phyloP scores from a whole-genome alignment of 2,329 filamentous ascomycete genomes.

The Samsoniella hepiali region DNA sequence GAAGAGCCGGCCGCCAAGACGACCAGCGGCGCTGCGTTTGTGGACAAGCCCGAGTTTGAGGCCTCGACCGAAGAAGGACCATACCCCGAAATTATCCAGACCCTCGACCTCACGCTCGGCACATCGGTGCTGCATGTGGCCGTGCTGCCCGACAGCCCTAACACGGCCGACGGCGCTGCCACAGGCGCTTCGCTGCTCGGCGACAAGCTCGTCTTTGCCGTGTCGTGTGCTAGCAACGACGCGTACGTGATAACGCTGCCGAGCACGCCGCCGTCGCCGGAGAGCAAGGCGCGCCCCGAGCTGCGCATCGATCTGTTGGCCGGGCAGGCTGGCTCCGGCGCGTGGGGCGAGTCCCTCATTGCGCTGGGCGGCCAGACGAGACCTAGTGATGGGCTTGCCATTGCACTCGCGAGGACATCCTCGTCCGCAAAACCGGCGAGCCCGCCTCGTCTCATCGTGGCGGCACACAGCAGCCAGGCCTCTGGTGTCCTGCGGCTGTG shows the following conservation, averaged over 20 bases:
- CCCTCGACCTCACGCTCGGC: conserved; percentile 58
- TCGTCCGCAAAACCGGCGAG: conserved; percentile 36
- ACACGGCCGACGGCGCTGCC: conserved; percentile 46
- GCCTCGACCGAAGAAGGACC: conserved; percentile 53
- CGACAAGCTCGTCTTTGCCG: conserved; percentile 58
- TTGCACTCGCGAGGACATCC: conserved; percentile 48
- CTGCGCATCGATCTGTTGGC: conserved; percentile 49
- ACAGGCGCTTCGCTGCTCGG: conserved; percentile 47
- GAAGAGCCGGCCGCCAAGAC: conserved; percentile 43
- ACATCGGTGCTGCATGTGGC: conserved; percentile 55
- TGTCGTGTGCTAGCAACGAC: conserved; percentile 56
- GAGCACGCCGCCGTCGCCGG: conserved; percentile 58
- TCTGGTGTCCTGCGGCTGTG: conserved; percentile 57
- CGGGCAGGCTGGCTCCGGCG: conserved; percentile 55
- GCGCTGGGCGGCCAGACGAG: conserved; percentile 52
- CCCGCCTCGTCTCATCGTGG: conserved; percentile 50
- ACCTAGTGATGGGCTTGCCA: conserved; percentile 53
- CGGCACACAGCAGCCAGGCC: conserved; percentile 57
- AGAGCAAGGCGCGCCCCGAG: conserved; percentile 55
- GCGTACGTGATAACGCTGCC: conserved; percentile 58
- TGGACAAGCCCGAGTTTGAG: conserved; percentile 35
- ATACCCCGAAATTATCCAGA: conserved; percentile 56
- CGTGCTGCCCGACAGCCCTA: conserved; percentile 50
- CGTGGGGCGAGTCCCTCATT: conserved; percentile 60
- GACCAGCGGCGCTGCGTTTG: conserved; percentile 21